phyloP scores from a whole-genome alignment of 345 rosid genomes.

The Euclidium syriacum region DNA sequence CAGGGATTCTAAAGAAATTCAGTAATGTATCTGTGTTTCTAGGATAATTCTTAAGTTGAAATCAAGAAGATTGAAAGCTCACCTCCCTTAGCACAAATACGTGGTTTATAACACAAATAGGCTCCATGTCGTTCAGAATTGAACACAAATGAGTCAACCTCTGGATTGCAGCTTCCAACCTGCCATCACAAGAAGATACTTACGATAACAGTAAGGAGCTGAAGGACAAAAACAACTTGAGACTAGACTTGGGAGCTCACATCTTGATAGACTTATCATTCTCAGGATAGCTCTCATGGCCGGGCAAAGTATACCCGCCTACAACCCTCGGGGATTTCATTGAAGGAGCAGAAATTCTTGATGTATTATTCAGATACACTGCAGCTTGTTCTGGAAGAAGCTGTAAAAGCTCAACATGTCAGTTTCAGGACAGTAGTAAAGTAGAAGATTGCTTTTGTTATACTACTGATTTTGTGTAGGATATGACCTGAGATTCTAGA shows the following conservation, averaged over 20 bases:
- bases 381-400: slow-evolving; percentile 99
- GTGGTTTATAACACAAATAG: slow-evolving; percentile 94
- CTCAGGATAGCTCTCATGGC: slow-evolving; percentile 96
- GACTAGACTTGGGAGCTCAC: slow-evolving; percentile 37
- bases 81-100: slow-evolving; percentile 98
- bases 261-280: slow-evolving; percentile 84
- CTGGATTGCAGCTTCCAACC: slow-evolving; percentile 99
- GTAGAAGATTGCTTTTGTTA: not conserved
- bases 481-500: slow-evolving; percentile 79
- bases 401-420: slow-evolving; percentile 45
- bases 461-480: not conserved
- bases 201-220: slow-evolving; percentile 1
- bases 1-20: not conserved
- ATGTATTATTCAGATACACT: slow-evolving; percentile 65
- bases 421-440: slow-evolving; percentile 19
- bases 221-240: not conserved
- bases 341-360: slow-evolving; percentile 60
- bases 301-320: slow-evolving; percentile 73
- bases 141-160: slow-evolving; percentile 94
- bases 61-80: slow-evolving; percentile 18
- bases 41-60: not conserved
- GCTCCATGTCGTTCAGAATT: slow-evolving; percentile 97
- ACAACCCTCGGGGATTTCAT: slow-evolving; percentile 72
- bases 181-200: slow-evolving; percentile 34
- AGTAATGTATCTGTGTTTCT: not conserved